These are phyloP conservation scores for Ogataea allantospora DNA, from an alignment of 805 yeast species.

Conservation along the genomic window DNA sequence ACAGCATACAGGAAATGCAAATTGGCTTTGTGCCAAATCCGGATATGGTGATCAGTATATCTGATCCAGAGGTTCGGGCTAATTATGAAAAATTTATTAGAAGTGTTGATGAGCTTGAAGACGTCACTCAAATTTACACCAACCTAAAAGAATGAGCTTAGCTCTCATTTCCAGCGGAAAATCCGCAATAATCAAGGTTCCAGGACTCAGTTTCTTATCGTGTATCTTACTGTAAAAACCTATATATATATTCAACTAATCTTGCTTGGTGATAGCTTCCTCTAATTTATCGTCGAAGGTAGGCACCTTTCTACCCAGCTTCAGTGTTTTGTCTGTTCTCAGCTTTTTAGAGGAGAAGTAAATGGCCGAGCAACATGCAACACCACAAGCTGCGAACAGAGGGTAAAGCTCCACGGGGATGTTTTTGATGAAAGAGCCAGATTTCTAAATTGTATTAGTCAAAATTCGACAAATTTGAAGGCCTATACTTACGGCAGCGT, in stretches of 20 bases:
- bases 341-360: slow-evolving; percentile 54
- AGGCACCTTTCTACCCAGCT: slow-evolving; percentile 50
- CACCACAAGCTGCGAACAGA: slow-evolving; percentile 54
- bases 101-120: slow-evolving; percentile 74
- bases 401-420: slow-evolving; percentile 60
- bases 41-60: slow-evolving; percentile 56
- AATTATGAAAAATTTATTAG: slow-evolving; percentile 56
- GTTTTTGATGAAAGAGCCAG: slow-evolving; percentile 18
- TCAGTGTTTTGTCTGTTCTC: slow-evolving; percentile 46
- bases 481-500: slow-evolving; percentile 42
- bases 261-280: slow-evolving; percentile 34
- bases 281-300: slow-evolving; percentile 36
- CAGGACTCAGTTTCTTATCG: too few relatives aligned
- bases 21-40: slow-evolving; percentile 63
- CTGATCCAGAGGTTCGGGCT: slow-evolving; percentile 49
- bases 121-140: slow-evolving; percentile 76
- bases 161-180: background rate
- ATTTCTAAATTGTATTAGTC: slow-evolving; percentile 8
- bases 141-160: slow-evolving; percentile 46
- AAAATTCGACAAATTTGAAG: background rate
- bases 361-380: slow-evolving; percentile 47
- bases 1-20: slow-evolving; percentile 66
- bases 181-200: too few relatives aligned
- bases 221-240: slow-evolving; percentile 8
- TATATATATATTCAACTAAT: slow-evolving; percentile 14